Evolutionary conservation across 306 rosid species (phyloP).

Genomic region (Styphnolobium japonicum): DNA sequence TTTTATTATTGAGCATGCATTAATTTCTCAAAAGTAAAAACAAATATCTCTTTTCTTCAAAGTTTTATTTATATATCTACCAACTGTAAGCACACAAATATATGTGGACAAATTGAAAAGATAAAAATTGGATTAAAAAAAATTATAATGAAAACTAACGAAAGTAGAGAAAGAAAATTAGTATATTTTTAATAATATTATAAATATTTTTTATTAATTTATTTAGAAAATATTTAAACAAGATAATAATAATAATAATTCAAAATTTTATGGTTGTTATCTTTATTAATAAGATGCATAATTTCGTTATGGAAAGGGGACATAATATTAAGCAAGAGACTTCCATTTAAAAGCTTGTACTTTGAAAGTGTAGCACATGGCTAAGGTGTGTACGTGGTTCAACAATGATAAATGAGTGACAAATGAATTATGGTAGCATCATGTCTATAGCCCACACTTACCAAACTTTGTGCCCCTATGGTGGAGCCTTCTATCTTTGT

Average conservation of each 20-base stretch:
- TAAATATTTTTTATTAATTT: too few relatives aligned
- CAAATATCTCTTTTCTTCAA: background rate
- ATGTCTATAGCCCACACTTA: conserved; percentile 3
- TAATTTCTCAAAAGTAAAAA: background rate
- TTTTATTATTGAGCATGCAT: background rate
- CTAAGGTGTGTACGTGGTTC: conserved; percentile 5
- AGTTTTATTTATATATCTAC: background rate
- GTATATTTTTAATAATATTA: too few relatives aligned
- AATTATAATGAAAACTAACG: too few relatives aligned
- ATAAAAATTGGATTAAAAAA: too few relatives aligned
- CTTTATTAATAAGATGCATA: too few relatives aligned
- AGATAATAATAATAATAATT: too few relatives aligned
- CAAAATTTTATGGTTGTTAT: too few relatives aligned
- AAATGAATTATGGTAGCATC: conserved; percentile 3
- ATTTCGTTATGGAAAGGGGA: background rate
- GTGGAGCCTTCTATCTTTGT: conserved; percentile 15
- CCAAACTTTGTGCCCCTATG: conserved; percentile 6
- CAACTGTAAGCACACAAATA: too few relatives aligned
- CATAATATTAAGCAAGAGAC: background rate
- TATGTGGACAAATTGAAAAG: too few relatives aligned
- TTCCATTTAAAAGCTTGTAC: background rate
- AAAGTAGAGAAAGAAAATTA: too few relatives aligned
- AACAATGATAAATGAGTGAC: conserved; percentile 14
- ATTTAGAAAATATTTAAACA: too few relatives aligned
- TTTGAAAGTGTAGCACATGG: conserved; percentile 17